A percentile compares a stretch with the other conserved stretches of the same genome.
phyloP scores from a whole-genome alignment of 1,139 yeast species.

The Taiozyma onychis region DNA sequence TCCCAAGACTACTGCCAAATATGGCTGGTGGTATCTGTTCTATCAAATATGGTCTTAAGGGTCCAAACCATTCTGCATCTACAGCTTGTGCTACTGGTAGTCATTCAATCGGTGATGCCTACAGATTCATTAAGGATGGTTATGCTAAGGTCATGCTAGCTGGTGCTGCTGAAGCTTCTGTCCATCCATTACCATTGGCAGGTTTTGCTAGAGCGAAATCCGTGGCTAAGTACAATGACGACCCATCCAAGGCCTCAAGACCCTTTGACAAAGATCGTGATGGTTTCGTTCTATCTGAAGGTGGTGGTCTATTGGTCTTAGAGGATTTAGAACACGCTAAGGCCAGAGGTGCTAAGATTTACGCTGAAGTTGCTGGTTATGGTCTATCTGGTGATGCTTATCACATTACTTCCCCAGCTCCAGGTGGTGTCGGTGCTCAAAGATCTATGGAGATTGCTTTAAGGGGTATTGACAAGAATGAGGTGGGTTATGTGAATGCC shows the following conservation, averaged over 20 bases:
- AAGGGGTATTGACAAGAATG: slow-evolving; percentile 32
- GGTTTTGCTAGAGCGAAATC: slow-evolving; percentile 92
- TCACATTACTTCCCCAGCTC: slow-evolving; percentile 89
- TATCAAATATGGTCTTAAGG: slow-evolving; percentile 66
- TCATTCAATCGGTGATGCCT: slow-evolving; percentile 92
- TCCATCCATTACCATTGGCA: slow-evolving; percentile 82
- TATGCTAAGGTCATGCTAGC: slow-evolving; percentile 86
- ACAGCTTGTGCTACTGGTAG: slow-evolving; percentile 98
- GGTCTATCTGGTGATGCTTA: slow-evolving; percentile 90
- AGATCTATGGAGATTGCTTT: slow-evolving; percentile 81
- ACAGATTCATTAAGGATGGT: slow-evolving; percentile 69
- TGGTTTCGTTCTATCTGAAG: slow-evolving; percentile 95
- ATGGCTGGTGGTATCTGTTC: slow-evolving; percentile 96
- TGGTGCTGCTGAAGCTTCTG: slow-evolving; percentile 86
- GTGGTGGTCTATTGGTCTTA: slow-evolving; percentile 74
- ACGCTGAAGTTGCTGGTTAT: slow-evolving; percentile 81
- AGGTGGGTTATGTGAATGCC: slow-evolving; percentile 80
- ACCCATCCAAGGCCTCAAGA: slow-evolving; percentile 64
- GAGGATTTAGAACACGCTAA: slow-evolving; percentile 77
- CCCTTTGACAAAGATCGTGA: slow-evolving; percentile 78
- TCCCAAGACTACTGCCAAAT: slow-evolving; percentile 78
- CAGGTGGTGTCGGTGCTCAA: slow-evolving; percentile 78
- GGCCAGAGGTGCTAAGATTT: slow-evolving; percentile 56
- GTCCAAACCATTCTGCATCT: slow-evolving; percentile 84
- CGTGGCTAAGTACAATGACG: slow-evolving; percentile 55